phyloP scores from a whole-genome alignment of 1,284 basidiomycete species.

The Tausonia pullulans region DNA sequence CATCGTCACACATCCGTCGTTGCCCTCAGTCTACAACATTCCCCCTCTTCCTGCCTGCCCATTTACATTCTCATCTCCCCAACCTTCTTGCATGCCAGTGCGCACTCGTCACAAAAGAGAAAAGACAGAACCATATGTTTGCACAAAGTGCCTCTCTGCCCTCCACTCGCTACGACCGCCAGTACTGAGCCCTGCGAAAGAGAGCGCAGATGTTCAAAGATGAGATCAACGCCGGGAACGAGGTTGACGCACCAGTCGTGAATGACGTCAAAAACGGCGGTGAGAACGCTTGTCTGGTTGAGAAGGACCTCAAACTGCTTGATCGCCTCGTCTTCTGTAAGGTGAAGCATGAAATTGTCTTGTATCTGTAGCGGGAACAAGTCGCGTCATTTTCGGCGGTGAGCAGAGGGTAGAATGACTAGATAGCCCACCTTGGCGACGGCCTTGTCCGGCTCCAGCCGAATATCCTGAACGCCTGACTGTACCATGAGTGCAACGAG shows the following conservation, averaged over 20 bases:
- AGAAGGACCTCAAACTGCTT: slow-evolving; percentile 88
- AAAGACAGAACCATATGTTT: too few relatives aligned
- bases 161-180: slow-evolving; percentile 1
- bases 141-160: too few relatives aligned
- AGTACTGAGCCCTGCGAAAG: slow-evolving; percentile 13
- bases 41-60: too few relatives aligned
- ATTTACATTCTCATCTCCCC: too few relatives aligned
- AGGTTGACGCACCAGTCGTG: slow-evolving; percentile 37
- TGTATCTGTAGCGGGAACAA: slow-evolving; percentile 51
- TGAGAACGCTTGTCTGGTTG: slow-evolving; percentile 91
- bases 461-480: slow-evolving; percentile 95
- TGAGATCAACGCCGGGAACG: neutral
- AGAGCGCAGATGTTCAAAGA: neutral
- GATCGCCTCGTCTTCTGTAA: slow-evolving; percentile 92
- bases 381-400: neutral
- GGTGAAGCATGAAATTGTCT: slow-evolving; percentile 89
- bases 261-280: slow-evolving; percentile 81
- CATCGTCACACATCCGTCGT: too few relatives aligned
- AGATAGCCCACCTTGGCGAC: slow-evolving; percentile 40
- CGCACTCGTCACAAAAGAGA: too few relatives aligned
- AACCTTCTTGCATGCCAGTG: too few relatives aligned
- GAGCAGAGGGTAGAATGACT: neutral
- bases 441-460: slow-evolving; percentile 53
- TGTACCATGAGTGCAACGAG: slow-evolving; percentile 95
- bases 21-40: too few relatives aligned